Conservation (phyloP, 495 filamentous ascomycete genomes). For the Pyronema domesticum region DNA sequence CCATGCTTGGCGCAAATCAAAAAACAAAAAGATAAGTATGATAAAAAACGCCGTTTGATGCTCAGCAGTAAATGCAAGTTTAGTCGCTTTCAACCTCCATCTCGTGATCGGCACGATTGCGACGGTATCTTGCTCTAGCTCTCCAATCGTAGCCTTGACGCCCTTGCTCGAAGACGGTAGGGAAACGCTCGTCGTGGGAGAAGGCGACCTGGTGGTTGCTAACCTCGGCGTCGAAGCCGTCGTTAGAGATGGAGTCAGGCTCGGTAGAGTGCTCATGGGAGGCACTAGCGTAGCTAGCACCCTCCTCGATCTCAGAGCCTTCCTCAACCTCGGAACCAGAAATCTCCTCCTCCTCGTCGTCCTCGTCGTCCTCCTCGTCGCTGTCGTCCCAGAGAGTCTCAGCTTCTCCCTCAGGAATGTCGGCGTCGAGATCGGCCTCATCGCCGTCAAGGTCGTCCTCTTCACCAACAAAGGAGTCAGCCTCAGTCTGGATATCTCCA, state of each 20-base stretch:
- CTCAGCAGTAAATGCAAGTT: too few relatives aligned
- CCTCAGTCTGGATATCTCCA: slow-evolving; percentile 9
- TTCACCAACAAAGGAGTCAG: slow-evolving; percentile 17
- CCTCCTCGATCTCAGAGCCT: slow-evolving; percentile 8
- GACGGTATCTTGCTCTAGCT: background rate
- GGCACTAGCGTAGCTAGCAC: slow-evolving; percentile 22
- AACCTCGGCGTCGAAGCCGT: slow-evolving; percentile 17
- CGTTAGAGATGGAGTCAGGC: background rate
- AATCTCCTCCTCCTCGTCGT: slow-evolving; percentile 28
- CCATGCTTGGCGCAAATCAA: too few relatives aligned
- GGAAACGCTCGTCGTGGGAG: slow-evolving; percentile 22
- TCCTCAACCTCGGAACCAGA: slow-evolving; percentile 16
- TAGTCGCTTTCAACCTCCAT: slow-evolving; percentile 25
- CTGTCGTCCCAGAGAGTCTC: slow-evolving; percentile 15
- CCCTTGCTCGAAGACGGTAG: slow-evolving; percentile 10
- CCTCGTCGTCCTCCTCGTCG: slow-evolving; percentile 25
- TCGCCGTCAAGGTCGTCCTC: slow-evolving; percentile 15
- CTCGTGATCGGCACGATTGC: slow-evolving; percentile 7
- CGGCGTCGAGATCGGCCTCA: slow-evolving; percentile 12
- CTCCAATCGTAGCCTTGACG: slow-evolving; percentile 12
- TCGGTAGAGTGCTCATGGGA: slow-evolving; percentile 1
- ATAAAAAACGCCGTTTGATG: too few relatives aligned
- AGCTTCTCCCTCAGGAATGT: slow-evolving; percentile 16
- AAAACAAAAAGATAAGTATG: too few relatives aligned
- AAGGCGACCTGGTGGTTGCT: slow-evolving; percentile 23